phyloP scores from a whole-genome alignment of 345 rosid genomes.

The Luvunga scandens region DNA sequence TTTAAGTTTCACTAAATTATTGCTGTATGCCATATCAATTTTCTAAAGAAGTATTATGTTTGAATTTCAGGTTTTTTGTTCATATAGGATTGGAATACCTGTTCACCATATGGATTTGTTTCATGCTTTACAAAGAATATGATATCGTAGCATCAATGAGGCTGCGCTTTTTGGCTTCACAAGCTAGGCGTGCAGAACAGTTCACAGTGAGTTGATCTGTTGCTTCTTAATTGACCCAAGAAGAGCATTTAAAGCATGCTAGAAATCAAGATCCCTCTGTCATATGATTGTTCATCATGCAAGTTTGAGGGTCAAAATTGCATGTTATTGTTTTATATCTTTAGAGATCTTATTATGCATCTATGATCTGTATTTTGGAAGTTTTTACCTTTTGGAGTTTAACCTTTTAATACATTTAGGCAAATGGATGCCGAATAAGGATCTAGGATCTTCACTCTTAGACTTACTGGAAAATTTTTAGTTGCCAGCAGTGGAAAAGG shows the following conservation, averaged over 20 bases:
- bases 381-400: background rate
- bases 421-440: background rate
- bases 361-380: background rate
- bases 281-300: background rate
- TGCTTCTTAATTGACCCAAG: background rate
- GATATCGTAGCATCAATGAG: slow-evolving; percentile 73
- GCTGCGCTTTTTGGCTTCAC: slow-evolving; percentile 75
- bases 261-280: background rate
- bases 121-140: slow-evolving; percentile 90
- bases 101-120: slow-evolving; percentile 88
- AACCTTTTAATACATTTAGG: background rate
- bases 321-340: background rate
- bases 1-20: background rate
- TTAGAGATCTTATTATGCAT: background rate
- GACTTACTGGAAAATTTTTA: background rate
- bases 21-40: background rate
- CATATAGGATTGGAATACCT: slow-evolving; percentile 81
- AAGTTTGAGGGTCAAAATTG: background rate
- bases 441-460: background rate
- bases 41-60: slow-evolving; percentile 10
- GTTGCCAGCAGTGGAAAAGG: background rate
- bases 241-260: slow-evolving; percentile 1
- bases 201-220: slow-evolving; percentile 70
- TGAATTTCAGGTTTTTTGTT: slow-evolving; percentile 73
- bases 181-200: slow-evolving; percentile 76